Conservation (phyloP, 805 yeast genomes). For the Ogataea pignaliae region DNA sequence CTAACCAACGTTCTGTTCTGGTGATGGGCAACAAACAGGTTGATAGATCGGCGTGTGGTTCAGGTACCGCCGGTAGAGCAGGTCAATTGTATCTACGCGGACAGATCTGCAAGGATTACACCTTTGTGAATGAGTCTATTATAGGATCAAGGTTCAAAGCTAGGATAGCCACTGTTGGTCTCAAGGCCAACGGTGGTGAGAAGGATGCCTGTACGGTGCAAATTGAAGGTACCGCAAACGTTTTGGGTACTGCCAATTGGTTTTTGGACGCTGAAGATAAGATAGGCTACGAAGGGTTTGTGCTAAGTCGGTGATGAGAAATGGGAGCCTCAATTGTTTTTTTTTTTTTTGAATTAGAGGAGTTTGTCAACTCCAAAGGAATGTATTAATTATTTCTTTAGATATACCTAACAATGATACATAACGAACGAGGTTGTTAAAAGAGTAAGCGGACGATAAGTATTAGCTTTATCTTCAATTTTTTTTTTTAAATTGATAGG, state of each 20-base stretch:
- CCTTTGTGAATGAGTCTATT: slow-evolving; percentile 22
- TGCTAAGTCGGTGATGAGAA: slow-evolving; percentile 12
- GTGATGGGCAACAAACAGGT: slow-evolving; percentile 24
- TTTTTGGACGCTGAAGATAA: slow-evolving; percentile 19
- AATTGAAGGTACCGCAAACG: slow-evolving; percentile 22
- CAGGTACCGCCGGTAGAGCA: slow-evolving; percentile 26
- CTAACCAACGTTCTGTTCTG: slow-evolving; percentile 18
- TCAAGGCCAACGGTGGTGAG: slow-evolving; percentile 16
- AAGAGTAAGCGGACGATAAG: too few species aligned
- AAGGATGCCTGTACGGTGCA: slow-evolving; percentile 20
- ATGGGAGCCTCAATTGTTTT: not conserved
- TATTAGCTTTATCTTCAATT: too few species aligned
- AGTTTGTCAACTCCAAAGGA: too few species aligned
- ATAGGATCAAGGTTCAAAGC: slow-evolving; percentile 22
- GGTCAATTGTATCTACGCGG: slow-evolving; percentile 19
- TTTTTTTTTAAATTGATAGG: too few species aligned
- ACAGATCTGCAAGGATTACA: slow-evolving; percentile 1
- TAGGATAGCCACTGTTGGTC: slow-evolving; percentile 10
- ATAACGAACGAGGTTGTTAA: too few species aligned
- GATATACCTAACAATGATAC: too few species aligned
- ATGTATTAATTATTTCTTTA: too few species aligned
- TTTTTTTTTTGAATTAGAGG: too few species aligned
- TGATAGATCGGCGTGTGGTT: slow-evolving; percentile 28
- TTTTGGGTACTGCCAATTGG: slow-evolving; percentile 22
- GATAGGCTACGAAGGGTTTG: slow-evolving; percentile 18